These are phyloP conservation scores for Cryptomeria japonica DNA, from an alignment of 75 land plant species.

Conservation along the genomic window DNA sequence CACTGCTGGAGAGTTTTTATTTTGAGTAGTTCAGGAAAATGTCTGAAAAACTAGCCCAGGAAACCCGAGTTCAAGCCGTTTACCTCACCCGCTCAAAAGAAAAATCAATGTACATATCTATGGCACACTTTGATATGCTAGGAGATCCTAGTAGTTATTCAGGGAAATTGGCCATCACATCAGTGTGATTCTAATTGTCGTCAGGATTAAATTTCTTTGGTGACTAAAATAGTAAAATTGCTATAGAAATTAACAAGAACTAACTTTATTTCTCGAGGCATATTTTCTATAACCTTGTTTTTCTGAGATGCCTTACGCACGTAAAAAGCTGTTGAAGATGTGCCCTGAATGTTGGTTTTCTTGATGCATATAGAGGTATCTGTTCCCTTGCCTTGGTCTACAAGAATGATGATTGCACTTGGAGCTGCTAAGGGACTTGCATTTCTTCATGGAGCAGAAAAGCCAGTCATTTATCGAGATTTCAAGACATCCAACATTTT, in stretches of 20 bases:
- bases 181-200: not conserved
- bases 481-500: slow-evolving; percentile 86
- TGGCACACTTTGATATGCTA: not conserved
- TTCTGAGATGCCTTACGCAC: not conserved
- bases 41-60: no score
- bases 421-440: slow-evolving; percentile 82
- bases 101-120: not conserved
- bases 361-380: slow-evolving; percentile 37
- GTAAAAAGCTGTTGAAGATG: not conserved
- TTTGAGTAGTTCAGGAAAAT: no score
- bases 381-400: slow-evolving; percentile 58
- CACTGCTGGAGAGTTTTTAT: not conserved
- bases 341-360: not conserved
- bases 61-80: not conserved
- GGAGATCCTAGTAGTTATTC: not conserved
- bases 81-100: not conserved
- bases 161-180: not conserved
- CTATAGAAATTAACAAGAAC: not conserved
- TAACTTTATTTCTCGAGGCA: not conserved
- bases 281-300: not conserved
- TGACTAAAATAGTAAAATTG: not conserved
- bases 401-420: slow-evolving; percentile 63
- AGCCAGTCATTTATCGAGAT: slow-evolving; percentile 78
- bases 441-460: slow-evolving; percentile 75
- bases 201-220: not conserved